Percentiles rank a stretch among this genome's conserved stretches.
These are phyloP conservation scores for Fomitopsis betulina DNA, from an alignment of 1,284 basidiomycete species.

Conservation along the genomic window DNA sequence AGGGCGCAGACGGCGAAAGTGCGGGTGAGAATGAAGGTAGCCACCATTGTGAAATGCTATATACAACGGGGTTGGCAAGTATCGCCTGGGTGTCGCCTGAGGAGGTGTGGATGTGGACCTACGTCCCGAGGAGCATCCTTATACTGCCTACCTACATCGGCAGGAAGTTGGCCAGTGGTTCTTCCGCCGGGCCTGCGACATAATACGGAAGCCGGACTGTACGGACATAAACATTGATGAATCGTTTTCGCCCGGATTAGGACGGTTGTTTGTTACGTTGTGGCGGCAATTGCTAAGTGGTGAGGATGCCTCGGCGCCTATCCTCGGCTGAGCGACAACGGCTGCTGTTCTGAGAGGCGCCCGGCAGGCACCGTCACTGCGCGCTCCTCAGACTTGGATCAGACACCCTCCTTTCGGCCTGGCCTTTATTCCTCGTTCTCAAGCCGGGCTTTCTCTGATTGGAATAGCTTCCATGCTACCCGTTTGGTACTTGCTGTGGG, in stretches of 20 bases:
- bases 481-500: no score
- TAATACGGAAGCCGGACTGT: neutral
- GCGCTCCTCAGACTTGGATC: neutral
- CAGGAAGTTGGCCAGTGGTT: neutral
- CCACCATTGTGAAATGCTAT: slow-evolving; percentile 7
- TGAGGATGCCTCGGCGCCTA: neutral
- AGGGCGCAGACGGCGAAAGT: slow-evolving; percentile 13
- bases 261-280: neutral
- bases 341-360: neutral
- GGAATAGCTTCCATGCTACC: neutral
- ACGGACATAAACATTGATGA: neutral
- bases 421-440: neutral
- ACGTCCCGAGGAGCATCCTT: neutral
- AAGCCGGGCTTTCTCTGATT: neutral
- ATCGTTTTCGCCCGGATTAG: neutral
- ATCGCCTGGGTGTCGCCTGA: neutral
- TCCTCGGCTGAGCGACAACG: neutral
- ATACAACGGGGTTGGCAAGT: neutral
- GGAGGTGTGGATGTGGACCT: neutral
- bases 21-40: slow-evolving; percentile 12
- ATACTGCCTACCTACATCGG: neutral
- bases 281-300: neutral
- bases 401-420: neutral
- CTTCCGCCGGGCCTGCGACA: neutral
- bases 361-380: neutral